These are phyloP conservation scores for Penicillium sp. DNA, from an alignment of 2,329 filamentous ascomycete genomes.

Conservation along the genomic window DNA sequence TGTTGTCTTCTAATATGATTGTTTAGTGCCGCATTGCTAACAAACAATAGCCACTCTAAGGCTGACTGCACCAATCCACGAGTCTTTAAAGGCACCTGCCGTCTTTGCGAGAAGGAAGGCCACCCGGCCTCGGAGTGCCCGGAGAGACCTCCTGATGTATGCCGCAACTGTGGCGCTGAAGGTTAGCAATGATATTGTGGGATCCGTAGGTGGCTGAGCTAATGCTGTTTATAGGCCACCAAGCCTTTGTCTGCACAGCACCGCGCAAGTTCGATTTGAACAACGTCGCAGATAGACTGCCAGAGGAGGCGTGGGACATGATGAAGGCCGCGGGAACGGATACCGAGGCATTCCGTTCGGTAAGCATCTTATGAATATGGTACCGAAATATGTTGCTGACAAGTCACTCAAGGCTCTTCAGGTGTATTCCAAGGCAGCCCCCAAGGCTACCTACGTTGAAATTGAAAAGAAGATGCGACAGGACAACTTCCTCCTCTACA, in stretches of 20 bases:
- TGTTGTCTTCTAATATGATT: background rate
- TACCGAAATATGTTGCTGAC: conserved; percentile 6
- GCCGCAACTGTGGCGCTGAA: conserved; percentile 50
- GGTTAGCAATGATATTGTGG: conserved; percentile 29
- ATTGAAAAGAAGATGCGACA: conserved; percentile 55
- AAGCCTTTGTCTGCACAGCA: conserved; percentile 45
- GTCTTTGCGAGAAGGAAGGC: conserved; percentile 48
- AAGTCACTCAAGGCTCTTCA: conserved; percentile 41
- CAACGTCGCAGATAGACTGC: conserved; percentile 48
- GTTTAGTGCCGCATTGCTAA: background rate
- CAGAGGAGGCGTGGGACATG: conserved; percentile 52
- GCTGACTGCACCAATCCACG: conserved; percentile 48
- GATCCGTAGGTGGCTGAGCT: background rate
- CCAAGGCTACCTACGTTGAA: conserved; percentile 47
- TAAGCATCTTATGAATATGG: conserved; percentile 16
- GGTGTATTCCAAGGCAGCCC: conserved; percentile 53
- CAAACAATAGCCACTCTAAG: conserved; percentile 9
- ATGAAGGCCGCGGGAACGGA: conserved; percentile 54
- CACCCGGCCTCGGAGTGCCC: conserved; percentile 49
- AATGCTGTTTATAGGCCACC: conserved; percentile 40
- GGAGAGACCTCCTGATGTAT: conserved; percentile 43
- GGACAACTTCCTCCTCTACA: conserved; percentile 48
- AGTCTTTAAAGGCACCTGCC: conserved; percentile 50
- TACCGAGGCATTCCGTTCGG: conserved; percentile 52
- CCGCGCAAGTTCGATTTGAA: conserved; percentile 47